Base-by-base conservation (phyloP, 768 basidiomycete genomes). In the Artomyces pyxidatus region DNA sequence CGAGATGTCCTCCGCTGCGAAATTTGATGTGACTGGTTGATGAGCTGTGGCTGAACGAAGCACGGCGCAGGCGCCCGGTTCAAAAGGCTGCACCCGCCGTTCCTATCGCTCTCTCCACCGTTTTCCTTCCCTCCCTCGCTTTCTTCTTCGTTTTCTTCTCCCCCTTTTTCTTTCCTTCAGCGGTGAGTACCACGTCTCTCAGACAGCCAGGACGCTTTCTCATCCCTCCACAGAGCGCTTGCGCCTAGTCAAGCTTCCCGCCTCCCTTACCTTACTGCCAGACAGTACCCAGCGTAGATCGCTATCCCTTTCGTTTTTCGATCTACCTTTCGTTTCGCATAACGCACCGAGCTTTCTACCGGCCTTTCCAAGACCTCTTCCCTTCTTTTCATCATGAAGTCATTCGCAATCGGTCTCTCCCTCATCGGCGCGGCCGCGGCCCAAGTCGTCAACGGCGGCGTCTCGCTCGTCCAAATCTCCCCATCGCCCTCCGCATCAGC, bases 261-360 rank as follows among this genome's bases (percentile, higher is more conserved):
- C 65, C 64, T 63, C 62, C 60, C 63, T 67, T 70, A 63, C 64
- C 59, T 41, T 57, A 63, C 81, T 84, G 79, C 80, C 71, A 83
- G 83, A 74, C 81, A 81, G 80, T 78, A 70, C 52, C 66, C 66
- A 78, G 83, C 82, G 82, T 85, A 77, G 81, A 85, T 69, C 82
- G 83, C 83, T 80, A 61, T 61, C 53, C 63, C 61, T 60, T 61
- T 65, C 59, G 45, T 47, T 48, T 51, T 54, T 46, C 51, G 47
- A 49, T 62, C 63, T 57, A 61, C 58, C 58, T 59, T 68, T 61
- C 59, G 52, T 59, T 56, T 62, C 65, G 37, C 55, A 37, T 44
- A 61, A 59, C 67, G 62, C 68, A 64, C 66, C 66, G 59, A 61
- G 48, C 59, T 60, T 53, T 58, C 28, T 25, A 26, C 41, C 57